phyloP scores from a whole-genome alignment of 1,139 yeast species.

The Maudiozyma humilis region DNA sequence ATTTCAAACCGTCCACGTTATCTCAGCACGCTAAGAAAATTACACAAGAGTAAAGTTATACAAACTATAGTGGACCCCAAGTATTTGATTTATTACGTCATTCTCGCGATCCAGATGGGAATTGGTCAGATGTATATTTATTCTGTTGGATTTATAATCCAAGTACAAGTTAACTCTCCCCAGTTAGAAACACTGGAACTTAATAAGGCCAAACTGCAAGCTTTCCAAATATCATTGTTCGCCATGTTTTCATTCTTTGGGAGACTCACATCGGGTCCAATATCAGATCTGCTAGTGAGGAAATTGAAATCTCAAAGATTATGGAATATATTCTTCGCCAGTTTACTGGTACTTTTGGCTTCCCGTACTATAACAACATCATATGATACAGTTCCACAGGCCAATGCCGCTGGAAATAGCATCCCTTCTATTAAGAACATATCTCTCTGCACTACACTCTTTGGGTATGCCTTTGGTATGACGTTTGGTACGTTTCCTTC shows the following conservation, averaged over 20 bases:
- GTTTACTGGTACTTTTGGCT: constrained; percentile 41
- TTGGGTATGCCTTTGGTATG: constrained; percentile 75
- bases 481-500: constrained; percentile 78
- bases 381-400: neutral
- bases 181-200: constrained; percentile 17
- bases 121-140: constrained; percentile 73
- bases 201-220: constrained; percentile 42
- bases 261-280: constrained; percentile 57
- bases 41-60: neutral
- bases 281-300: constrained; percentile 53
- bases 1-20: neutral
- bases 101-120: constrained; percentile 59
- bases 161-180: constrained; percentile 39
- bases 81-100: constrained; percentile 43
- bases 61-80: constrained; percentile 16
- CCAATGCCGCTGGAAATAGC: neutral
- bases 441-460: constrained; percentile 49
- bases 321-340: constrained; percentile 56
- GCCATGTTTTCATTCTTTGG: constrained; percentile 64
- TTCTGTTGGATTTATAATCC: constrained; percentile 63
- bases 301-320: constrained; percentile 49
- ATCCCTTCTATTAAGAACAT: constrained; percentile 24
- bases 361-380: constrained; percentile 31
- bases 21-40: neutral
- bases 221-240: constrained; percentile 62